phyloP scores from a whole-genome alignment of 192 early-diverging fungal genomes.

The Radiomyces spectabilis region DNA sequence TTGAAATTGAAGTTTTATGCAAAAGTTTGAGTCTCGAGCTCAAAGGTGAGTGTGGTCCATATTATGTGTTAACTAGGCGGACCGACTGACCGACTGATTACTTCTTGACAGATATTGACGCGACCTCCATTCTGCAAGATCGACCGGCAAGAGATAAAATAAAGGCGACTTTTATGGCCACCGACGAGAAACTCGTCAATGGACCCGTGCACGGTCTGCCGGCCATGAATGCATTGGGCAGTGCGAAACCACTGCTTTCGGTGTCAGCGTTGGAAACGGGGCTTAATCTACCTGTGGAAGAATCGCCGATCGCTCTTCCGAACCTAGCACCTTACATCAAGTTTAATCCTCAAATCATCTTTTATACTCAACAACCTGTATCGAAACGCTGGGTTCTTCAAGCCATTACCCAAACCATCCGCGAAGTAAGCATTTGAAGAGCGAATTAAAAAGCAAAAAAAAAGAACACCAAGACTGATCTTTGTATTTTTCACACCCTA shows the following conservation, averaged over 20 bases:
- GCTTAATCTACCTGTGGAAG: not conserved
- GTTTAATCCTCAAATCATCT: conserved; percentile 74
- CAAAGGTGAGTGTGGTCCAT: too few species aligned
- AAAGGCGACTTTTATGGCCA: too few species aligned
- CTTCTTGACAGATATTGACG: conserved; percentile 44
- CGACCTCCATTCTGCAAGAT: conserved; percentile 59
- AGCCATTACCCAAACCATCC: conserved; percentile 22
- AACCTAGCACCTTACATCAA: conserved; percentile 60
- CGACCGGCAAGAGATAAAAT: conserved; percentile 34
- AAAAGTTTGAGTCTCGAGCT: conserved; percentile 82
- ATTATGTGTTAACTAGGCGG: too few species aligned
- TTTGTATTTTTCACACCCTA: not conserved
- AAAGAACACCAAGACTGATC: not conserved
- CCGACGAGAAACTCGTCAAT: too few species aligned
- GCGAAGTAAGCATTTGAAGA: conserved; percentile 4
- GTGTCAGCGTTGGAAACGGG: too few species aligned
- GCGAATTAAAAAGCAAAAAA: conserved; percentile 6
- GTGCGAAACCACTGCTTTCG: too few species aligned
- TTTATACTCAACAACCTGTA: conserved; percentile 79
- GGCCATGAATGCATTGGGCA: too few species aligned
- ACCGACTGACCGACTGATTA: too few species aligned
- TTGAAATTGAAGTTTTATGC: conserved; percentile 97
- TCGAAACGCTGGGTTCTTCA: conserved; percentile 80
- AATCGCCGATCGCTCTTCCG: conserved; percentile 27
- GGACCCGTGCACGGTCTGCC: too few species aligned